Evolutionary conservation across 257 asterid species (phyloP), one percentile per base, ranked within the genome.

Genomic region (Nicotiana knightiana): DNA sequence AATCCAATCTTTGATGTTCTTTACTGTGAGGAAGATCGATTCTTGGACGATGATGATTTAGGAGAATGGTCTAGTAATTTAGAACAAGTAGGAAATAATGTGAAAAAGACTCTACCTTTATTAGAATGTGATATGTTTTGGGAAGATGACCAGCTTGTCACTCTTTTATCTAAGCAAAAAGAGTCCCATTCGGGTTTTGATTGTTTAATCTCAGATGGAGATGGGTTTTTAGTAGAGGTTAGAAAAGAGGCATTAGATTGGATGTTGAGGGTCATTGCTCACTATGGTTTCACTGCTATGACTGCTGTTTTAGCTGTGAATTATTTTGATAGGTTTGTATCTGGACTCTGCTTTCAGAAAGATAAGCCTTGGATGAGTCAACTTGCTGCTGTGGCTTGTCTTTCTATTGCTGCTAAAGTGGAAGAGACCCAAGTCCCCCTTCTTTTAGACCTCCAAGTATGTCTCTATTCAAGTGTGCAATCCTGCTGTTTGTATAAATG

Each of bases 321-420:
- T 82, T 94, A 92, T 70, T 94, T 82, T 35, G 97, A 94, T 87
- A 88, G 97, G 85, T 93, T 91, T 77, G 30, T 94, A 15, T 76
- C 91, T 1, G 91, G 94, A 84, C 61, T 70, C 21, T 87, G 86
- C 82, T 91, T 94, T 80, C 95, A 93, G 93, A 89, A 84, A 46
- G 99, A 94, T 89, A 93, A 91, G 92, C 97, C 97, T 28, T 96
- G 98, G 99, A 94, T 89, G 98, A 87, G 93, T 84, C 99, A 94
- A 85, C 88, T 96, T 77, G 92, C 91, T 79, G 93, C 98, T 51
- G 98, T 96, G 26, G 97, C 99, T 65, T 96, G 97, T 76, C 94
- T 96, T 75, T 96, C 98, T 6, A 75, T 96, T n/a, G 99, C 99
- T 88, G 97, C 99, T 0, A 96, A 96, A 82, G 88, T 96, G 88